A percentile compares a stretch with the other conserved stretches of the same genome.
Evolutionary conservation across 495 filamentous ascomycete genomes (phyloP).

Genomic region (Podospora pseudopauciseta): DNA sequence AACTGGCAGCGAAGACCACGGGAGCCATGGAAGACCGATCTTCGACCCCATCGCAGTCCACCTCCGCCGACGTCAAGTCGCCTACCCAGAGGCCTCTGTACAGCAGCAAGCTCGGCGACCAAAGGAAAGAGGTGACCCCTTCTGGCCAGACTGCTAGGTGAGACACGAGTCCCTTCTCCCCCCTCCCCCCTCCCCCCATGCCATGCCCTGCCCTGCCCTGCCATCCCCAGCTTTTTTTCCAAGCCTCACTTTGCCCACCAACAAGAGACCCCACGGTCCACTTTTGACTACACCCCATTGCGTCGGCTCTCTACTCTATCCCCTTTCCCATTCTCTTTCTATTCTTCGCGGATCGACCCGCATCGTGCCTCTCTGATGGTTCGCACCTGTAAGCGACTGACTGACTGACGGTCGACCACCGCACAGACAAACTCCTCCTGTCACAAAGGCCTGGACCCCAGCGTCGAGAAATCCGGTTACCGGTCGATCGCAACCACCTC

Average conservation of each 20-base stretch:
- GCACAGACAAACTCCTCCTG: slow-evolving; percentile 39
- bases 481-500: slow-evolving; percentile 31
- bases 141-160: slow-evolving; percentile 32
- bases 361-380: slow-evolving; percentile 4
- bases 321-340: slow-evolving; percentile 5
- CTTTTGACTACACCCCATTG: background rate
- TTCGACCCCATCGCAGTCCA: slow-evolving; percentile 25
- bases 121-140: slow-evolving; percentile 24
- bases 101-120: slow-evolving; percentile 38
- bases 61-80: slow-evolving; percentile 30
- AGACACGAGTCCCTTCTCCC: slow-evolving; percentile 31
- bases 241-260: slow-evolving; percentile 16
- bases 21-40: slow-evolving; percentile 38
- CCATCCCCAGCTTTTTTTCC: slow-evolving; percentile 20
- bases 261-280: slow-evolving; percentile 25
- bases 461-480: slow-evolving; percentile 38
- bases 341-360: slow-evolving; percentile 6
- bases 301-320: background rate
- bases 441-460: slow-evolving; percentile 39
- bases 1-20: slow-evolving; percentile 18
- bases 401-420: slow-evolving; percentile 26
- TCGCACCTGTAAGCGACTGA: slow-evolving; percentile 7
- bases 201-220: slow-evolving; percentile 10
- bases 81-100: slow-evolving; percentile 30
- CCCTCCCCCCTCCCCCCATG: slow-evolving; percentile 17